These are phyloP conservation scores for Ophidiomyces ophidiicola DNA, from an alignment of 2,329 filamentous ascomycete genomes.

Conservation along the genomic window DNA sequence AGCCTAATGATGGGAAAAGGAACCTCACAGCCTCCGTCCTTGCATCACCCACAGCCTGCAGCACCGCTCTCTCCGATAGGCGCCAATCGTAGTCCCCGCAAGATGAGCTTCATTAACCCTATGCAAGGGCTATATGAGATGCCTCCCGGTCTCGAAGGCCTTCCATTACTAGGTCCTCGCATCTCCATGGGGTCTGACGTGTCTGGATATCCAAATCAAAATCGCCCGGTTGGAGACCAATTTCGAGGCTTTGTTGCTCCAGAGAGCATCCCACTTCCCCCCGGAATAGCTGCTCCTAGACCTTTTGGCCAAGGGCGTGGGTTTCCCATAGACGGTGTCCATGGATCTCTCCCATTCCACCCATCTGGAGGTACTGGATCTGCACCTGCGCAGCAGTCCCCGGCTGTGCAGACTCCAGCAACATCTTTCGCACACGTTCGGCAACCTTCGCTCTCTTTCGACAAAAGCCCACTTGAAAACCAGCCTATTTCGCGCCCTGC, in stretches of 20 bases:
- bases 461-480: constrained; percentile 49
- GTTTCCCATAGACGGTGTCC: constrained; percentile 39
- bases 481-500: constrained; percentile 71
- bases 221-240: constrained; percentile 41
- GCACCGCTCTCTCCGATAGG: constrained; percentile 54
- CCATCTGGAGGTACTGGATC: constrained; percentile 32
- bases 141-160: constrained; percentile 44
- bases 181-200: constrained; percentile 40
- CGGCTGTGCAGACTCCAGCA: constrained; percentile 25
- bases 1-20: constrained; percentile 52
- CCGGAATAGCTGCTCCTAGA: constrained; percentile 49
- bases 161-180: constrained; percentile 43
- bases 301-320: constrained; percentile 47
- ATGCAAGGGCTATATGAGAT: constrained; percentile 46
- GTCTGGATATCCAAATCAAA: constrained; percentile 43
- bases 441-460: constrained; percentile 57
- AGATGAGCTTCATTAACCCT: constrained; percentile 38
- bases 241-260: constrained; percentile 43
- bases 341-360: constrained; percentile 32
- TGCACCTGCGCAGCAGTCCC: constrained; percentile 24
- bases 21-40: constrained; percentile 37
- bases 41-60: constrained; percentile 47
- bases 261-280: constrained; percentile 43
- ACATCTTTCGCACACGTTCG: constrained; percentile 54
- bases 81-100: constrained; percentile 47